These are phyloP conservation scores for Brassica juncea DNA, from an alignment of 345 rosid genomes.

Conservation along the genomic window DNA sequence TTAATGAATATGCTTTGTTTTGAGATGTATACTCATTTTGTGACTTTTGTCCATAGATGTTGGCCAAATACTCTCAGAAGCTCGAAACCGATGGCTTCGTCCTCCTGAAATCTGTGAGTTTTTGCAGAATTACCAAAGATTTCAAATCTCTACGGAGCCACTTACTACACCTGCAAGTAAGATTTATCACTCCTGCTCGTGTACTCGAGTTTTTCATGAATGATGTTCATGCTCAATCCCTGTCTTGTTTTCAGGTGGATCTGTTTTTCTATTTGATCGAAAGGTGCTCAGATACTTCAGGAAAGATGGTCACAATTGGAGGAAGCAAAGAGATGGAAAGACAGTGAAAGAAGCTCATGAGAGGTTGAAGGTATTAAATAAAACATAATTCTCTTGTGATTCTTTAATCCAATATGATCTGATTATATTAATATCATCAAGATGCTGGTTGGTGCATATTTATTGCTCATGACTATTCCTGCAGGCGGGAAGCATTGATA, in stretches of 20 bases:
- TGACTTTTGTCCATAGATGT: slow-evolving; percentile 51
- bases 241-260: slow-evolving; percentile 69
- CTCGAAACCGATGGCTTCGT: slow-evolving; percentile 88
- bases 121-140: slow-evolving; percentile 58
- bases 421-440: not conserved
- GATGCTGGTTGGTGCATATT: not conserved
- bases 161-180: slow-evolving; percentile 72
- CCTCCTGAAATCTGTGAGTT: slow-evolving; percentile 96
- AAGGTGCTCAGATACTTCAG: slow-evolving; percentile 90
- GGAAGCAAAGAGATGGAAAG: slow-evolving; percentile 92
- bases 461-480: slow-evolving; percentile 22
- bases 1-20: not conserved
- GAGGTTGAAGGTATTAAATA: slow-evolving; percentile 76
- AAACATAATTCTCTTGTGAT: not conserved
- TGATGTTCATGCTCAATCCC: not conserved
- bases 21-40: not conserved
- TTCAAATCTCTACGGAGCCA: slow-evolving; percentile 76
- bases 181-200: slow-evolving; percentile 1
- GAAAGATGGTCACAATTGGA: slow-evolving; percentile 96
- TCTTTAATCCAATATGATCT: not conserved
- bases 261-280: slow-evolving; percentile 82
- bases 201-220: not conserved
- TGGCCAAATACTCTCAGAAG: slow-evolving; percentile 75
- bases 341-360: slow-evolving; percentile 94
- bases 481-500: slow-evolving; percentile 91